Evolutionary conservation across 495 filamentous ascomycete genomes (phyloP), one percentile per base, ranked within the genome.

Genomic region (Hyaloscypha bicolor): DNA sequence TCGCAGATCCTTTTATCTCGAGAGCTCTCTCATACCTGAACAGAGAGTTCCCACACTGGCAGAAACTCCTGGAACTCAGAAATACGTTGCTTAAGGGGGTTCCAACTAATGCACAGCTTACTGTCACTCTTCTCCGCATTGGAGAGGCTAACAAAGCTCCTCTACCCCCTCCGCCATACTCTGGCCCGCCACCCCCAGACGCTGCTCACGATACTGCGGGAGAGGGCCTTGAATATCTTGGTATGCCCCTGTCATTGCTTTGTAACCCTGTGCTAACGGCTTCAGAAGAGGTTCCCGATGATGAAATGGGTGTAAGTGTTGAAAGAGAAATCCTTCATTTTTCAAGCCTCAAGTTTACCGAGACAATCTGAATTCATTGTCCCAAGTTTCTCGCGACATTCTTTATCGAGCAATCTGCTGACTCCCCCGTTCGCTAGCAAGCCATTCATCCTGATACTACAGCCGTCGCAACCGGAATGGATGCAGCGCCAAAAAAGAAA

Each of bases 21-120:
- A 82, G 81, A 0, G 87, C 77, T 12, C 69, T 91, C 3, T 76
- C 80, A 30, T 86, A 84, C 69, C 76, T 96, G 59, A 90, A 95
- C 77, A 75, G 73, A 4, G 85, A 83, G 59, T 84, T 87, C 65
- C 92, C 92, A 5, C 72, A 90, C 73, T 97, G 93, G 93, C 82
- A 89, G 69, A 89, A 91, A 64, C 73, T 88, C 4, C 79, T 95
- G 22, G 65, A 72, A 32, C 45, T 76, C 31, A 71, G 66, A 59
- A 93, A 89, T 72, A 91, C 89, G 5, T 69, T 96, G 3, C 86
- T 97, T 60, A 89, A 90, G 72, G 91, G 90, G n/a, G 87, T 93
- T 45, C 93, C 93, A 0, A 96, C 93, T 4, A 95, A 96, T 73
- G 92, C 92, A 21, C 93, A 96, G 70, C 82, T 97, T 16, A 91